Conservation (phyloP, 306 rosid genomes). For the Myrica gale region DNA sequence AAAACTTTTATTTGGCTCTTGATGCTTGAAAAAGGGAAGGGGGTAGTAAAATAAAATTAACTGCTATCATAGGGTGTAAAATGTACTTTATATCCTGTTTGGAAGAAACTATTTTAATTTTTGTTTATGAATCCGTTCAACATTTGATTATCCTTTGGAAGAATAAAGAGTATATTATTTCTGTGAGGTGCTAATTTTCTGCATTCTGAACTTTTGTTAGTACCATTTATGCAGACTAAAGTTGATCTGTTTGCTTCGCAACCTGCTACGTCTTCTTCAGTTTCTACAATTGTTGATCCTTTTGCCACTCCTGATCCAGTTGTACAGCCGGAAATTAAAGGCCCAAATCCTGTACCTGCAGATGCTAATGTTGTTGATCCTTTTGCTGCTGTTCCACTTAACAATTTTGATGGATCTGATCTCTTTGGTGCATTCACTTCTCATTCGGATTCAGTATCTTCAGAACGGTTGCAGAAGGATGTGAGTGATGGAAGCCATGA, state of each 20-base stretch:
- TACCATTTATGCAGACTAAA: slow-evolving; percentile 46
- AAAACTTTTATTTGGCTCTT: not conserved
- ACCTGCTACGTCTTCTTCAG: slow-evolving; percentile 53
- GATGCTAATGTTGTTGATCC: slow-evolving; percentile 64
- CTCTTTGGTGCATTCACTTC: slow-evolving; percentile 71
- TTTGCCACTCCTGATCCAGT: slow-evolving; percentile 65
- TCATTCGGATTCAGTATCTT: slow-evolving; percentile 51
- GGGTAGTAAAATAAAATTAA: not conserved
- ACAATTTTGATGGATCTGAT: slow-evolving; percentile 80
- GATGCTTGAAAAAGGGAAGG: not conserved
- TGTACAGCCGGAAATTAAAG: slow-evolving; percentile 55
- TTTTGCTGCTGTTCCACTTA: slow-evolving; percentile 82
- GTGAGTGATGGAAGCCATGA: slow-evolving; percentile 34
- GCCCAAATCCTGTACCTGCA: slow-evolving; percentile 42
- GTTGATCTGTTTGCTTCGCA: slow-evolving; percentile 79
- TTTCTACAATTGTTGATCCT: slow-evolving; percentile 64
- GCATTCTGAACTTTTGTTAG: slow-evolving; percentile 7
- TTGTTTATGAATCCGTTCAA: not conserved
- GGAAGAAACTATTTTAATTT: not conserved
- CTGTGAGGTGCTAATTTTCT: not conserved
- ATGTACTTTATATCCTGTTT: not conserved
- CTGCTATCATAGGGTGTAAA: not conserved
- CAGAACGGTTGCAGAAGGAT: slow-evolving; percentile 55
- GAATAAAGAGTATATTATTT: not conserved
- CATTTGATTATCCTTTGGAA: not conserved